Evolutionary conservation across 805 yeast species (phyloP), one percentile per base, ranked within the genome.

Genomic region (Wilhelminamyces savonicus): DNA sequence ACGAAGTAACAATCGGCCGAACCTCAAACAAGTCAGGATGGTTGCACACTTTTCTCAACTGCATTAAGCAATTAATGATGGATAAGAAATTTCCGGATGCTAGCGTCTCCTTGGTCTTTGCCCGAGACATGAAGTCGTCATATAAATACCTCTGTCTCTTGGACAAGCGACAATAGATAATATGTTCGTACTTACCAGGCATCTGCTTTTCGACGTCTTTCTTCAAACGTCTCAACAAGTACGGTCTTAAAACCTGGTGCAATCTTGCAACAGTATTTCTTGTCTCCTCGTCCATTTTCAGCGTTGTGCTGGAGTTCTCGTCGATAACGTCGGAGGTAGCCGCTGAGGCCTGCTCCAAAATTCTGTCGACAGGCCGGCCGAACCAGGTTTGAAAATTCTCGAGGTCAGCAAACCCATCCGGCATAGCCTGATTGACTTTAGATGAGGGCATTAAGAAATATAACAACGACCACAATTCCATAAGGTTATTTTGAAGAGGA

Each of bases 361-460:
- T 76, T 42, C 76, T 82, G 52, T 92, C 97, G 4, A 92, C 97
- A 0, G 99, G 98, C 37, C 79, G 75, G n/a, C 97, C 95, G 56
- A 92, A 92, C 99, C 98, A 92, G 41, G 84, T 94, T 48, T 92
- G 98, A 54, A 92, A 92, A 48, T 92, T 95, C 40, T 85, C 92
- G 36, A 92, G 65, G 47, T 90, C 87, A 1, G 99, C 97, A 71
- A 92, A 92, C 2, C 97, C 98, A 29, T 82, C 88, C 0, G 95
- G 90, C 87, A 85, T 81, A 10, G 81, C 71, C 40, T 79, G 82
- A 27, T 59, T 66, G 2, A 73, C 76, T 31, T 78, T 78, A 0
- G 86, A 68, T 1, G 94, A 82, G 0, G 99, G 99, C 99, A 92
- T 92, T 48, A 92, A 64, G 51, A 92, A 92, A 54, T 92, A 92